Conservation (phyloP, 768 basidiomycete species). For the Agrocybe pediades region DNA sequence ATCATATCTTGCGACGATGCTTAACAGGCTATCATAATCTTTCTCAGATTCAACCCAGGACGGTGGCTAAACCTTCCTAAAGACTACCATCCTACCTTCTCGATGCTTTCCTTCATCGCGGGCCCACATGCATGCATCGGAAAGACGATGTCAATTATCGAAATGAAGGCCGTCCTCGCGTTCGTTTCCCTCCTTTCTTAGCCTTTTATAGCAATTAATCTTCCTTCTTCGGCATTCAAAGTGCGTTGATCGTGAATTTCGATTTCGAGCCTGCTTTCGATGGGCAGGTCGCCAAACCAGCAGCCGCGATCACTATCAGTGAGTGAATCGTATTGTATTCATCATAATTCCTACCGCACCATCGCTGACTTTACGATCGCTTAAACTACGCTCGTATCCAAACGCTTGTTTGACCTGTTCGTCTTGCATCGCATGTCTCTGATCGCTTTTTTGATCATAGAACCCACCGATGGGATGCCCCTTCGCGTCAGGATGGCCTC, state of each 20-base stretch:
- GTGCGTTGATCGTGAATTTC: conserved; percentile 43
- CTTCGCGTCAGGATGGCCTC: conserved; percentile 8
- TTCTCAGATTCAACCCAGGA: conserved; percentile 39
- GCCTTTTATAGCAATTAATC: background rate
- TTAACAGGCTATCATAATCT: background rate
- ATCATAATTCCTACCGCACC: too few species aligned
- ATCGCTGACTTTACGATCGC: background rate
- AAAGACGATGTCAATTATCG: conserved; percentile 44
- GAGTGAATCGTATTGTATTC: conserved; percentile 13
- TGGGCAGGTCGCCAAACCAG: conserved; percentile 41
- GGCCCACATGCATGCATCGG: conserved; percentile 36
- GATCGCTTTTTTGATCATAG: conserved; percentile 16
- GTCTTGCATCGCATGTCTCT: background rate
- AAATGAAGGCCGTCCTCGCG: conserved; percentile 48
- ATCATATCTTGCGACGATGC: conserved; percentile 25
- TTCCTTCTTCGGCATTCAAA: conserved; percentile 7
- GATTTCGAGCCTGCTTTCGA: conserved; percentile 42
- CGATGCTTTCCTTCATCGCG: conserved; percentile 17
- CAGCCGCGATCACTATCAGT: conserved; percentile 52
- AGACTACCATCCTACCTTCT: conserved; percentile 28
- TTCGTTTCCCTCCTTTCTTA: conserved; percentile 8
- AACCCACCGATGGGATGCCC: conserved; percentile 42
- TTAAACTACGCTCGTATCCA: background rate
- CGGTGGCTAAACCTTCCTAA: conserved; percentile 35
- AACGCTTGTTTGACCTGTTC: background rate